phyloP scores from a whole-genome alignment of 192 early-diverging fungal species.

The Backusella macrospora region DNA sequence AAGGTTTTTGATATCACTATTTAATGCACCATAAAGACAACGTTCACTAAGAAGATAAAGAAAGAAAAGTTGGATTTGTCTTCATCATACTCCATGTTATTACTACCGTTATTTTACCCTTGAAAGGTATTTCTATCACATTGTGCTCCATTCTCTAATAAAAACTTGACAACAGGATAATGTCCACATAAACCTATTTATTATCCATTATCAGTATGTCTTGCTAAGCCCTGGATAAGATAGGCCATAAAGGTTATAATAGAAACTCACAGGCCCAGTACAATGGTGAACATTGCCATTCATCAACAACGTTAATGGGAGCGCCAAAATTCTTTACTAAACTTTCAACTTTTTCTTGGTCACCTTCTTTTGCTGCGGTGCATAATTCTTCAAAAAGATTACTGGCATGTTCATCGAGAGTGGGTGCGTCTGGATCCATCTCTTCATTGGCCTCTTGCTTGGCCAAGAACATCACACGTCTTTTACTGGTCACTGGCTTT shows the following conservation, averaged over 20 bases:
- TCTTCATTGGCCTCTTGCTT: background rate
- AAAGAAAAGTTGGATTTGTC: background rate
- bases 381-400: constrained; percentile 48
- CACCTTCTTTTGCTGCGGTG: constrained; percentile 43
- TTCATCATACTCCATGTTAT: no score
- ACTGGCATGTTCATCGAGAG: constrained; percentile 23
- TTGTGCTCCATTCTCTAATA: constrained; percentile 49
- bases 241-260: background rate
- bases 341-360: constrained; percentile 47
- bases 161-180: constrained; percentile 43
- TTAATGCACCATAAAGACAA: constrained; percentile 51
- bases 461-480: constrained; percentile 19
- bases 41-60: constrained; percentile 34
- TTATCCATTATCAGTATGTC: background rate
- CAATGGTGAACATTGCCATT: constrained; percentile 51
- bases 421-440: constrained; percentile 6
- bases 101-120: constrained; percentile 32
- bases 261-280: constrained; percentile 45
- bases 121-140: constrained; percentile 59
- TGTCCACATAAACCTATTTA: constrained; percentile 48
- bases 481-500: constrained; percentile 19
- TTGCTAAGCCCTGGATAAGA: background rate
- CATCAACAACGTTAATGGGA: constrained; percentile 50
- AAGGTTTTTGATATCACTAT: constrained; percentile 45
- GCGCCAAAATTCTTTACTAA: constrained; percentile 38